Conservation (phyloP, 208 protist genomes). For the Novymonas esmeraldas region DNA sequence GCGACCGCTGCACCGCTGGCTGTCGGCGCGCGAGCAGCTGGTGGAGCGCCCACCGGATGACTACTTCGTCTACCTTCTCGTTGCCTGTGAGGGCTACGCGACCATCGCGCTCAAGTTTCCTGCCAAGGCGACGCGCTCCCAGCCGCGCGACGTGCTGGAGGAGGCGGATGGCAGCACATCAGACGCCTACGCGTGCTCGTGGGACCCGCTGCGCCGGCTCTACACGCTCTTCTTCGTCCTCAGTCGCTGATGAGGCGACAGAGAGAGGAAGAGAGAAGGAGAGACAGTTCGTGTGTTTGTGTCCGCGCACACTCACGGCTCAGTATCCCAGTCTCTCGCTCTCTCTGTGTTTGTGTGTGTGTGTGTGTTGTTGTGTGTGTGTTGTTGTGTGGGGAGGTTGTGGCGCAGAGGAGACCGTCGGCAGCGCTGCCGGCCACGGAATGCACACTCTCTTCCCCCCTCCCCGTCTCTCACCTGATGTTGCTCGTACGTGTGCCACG, state of each 20-base stretch:
- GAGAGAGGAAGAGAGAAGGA: conserved; percentile 1
- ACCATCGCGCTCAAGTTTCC: conserved; percentile 85
- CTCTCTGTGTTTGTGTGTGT: not conserved
- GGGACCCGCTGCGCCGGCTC: conserved; percentile 67
- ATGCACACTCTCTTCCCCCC: too few species aligned
- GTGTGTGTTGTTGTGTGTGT: not conserved
- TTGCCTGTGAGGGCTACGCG: conserved; percentile 88
- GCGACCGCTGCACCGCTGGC: conserved; percentile 82
- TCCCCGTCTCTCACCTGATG: too few species aligned
- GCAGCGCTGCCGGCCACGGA: too few species aligned
- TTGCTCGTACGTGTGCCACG: too few species aligned
- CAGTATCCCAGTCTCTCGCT: not conserved
- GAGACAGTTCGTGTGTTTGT: conserved; percentile 2
- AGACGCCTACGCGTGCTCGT: conserved; percentile 55
- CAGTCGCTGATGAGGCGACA: conserved; percentile 32
- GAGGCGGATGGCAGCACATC: conserved; percentile 28
- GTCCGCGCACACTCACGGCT: not conserved
- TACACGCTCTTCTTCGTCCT: conserved; percentile 86
- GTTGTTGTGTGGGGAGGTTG: not conserved
- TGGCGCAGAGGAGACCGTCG: too few species aligned
- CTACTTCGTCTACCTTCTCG: conserved; percentile 75
- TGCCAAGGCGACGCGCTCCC: conserved; percentile 30
- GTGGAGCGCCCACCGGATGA: conserved; percentile 59
- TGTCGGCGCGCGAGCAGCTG: conserved; percentile 79
- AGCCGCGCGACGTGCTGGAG: conserved; percentile 36